A percentile compares a stretch with the other conserved stretches of the same genome.
These are phyloP conservation scores for Leucocoprinus sp. DNA, from an alignment of 768 basidiomycete species.

Conservation along the genomic window DNA sequence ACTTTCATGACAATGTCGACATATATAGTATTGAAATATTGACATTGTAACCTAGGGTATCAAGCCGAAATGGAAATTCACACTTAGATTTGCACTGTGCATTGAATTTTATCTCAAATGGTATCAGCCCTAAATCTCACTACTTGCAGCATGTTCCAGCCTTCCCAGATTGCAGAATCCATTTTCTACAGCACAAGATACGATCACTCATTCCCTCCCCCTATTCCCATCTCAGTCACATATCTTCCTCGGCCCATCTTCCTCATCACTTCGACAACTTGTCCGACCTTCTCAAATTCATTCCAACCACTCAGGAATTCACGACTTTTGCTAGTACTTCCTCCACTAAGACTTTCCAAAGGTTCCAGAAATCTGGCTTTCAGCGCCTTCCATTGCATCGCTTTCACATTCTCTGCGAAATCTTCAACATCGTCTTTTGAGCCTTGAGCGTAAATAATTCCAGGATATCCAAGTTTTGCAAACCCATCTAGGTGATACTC, in stretches of 20 bases:
- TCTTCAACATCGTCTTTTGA: slow-evolving; percentile 42
- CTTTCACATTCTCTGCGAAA: slow-evolving; percentile 59
- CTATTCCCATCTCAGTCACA: slow-evolving; percentile 61
- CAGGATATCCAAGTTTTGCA: slow-evolving; percentile 70
- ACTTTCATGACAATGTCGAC: too few species aligned
- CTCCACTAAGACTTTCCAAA: slow-evolving; percentile 13
- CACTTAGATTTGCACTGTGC: too few species aligned
- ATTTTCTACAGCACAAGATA: too few species aligned
- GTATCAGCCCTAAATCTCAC: too few species aligned
- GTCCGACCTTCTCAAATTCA: slow-evolving; percentile 63
- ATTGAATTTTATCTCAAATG: too few species aligned
- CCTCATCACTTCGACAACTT: slow-evolving; percentile 63
- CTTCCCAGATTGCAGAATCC: too few species aligned
- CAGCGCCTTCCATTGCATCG: slow-evolving; percentile 75
- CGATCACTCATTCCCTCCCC: slow-evolving; percentile 17
- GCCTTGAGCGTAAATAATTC: slow-evolving; percentile 68
- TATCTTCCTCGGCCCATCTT: slow-evolving; percentile 44
- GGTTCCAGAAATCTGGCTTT: slow-evolving; percentile 53
- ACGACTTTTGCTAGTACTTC: background rate
- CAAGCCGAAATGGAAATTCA: too few species aligned
- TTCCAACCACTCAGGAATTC: slow-evolving; percentile 31
- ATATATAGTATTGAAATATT: too few species aligned
- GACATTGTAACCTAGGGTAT: too few species aligned
- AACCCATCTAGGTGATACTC: slow-evolving; percentile 53
- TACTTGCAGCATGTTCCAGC: too few species aligned